Conservation (phyloP, 2,329 filamentous ascomycete species). For the Knoxdaviesia proteae region DNA sequence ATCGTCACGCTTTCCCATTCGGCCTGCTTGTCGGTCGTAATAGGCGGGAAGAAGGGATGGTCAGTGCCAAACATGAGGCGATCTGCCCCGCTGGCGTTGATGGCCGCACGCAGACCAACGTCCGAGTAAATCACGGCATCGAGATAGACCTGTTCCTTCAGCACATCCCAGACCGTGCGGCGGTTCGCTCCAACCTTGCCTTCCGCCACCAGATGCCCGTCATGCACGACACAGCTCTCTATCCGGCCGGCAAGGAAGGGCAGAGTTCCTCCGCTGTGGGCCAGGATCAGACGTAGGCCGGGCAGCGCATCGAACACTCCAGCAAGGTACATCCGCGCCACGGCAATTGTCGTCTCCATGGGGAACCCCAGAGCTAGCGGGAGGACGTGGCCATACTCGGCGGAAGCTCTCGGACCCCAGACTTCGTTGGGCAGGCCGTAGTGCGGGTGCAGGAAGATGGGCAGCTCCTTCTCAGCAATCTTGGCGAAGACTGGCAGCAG, state of each 20-base stretch:
- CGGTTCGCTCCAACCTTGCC: constrained; percentile 30
- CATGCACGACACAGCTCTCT: constrained; percentile 71
- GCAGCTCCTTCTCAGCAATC: constrained; percentile 39
- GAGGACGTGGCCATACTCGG: constrained; percentile 69
- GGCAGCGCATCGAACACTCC: constrained; percentile 65
- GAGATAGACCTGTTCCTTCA: constrained; percentile 59
- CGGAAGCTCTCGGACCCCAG: constrained; percentile 47
- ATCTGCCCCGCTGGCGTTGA: constrained; percentile 45
- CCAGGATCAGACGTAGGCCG: constrained; percentile 52
- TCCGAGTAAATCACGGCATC: constrained; percentile 73
- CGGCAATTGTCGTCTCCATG: constrained; percentile 79
- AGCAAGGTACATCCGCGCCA: constrained; percentile 69
- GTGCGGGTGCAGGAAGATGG: constrained; percentile 77
- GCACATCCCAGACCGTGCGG: constrained; percentile 31
- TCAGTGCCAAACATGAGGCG: constrained; percentile 65
- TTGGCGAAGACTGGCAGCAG: constrained; percentile 54
- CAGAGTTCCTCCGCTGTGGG: constrained; percentile 73
- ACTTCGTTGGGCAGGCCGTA: constrained; percentile 69
- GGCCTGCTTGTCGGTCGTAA: constrained; percentile 37
- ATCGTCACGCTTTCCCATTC: constrained; percentile 49
- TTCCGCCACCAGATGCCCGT: constrained; percentile 48
- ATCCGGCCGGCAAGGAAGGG: constrained; percentile 78
- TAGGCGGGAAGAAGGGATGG: constrained; percentile 68
- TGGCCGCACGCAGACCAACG: constrained; percentile 49
- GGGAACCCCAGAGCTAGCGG: constrained; percentile 75